Evolutionary conservation across 768 basidiomycete genomes (phyloP).

Genomic region (Hirschioporus abietinus): DNA sequence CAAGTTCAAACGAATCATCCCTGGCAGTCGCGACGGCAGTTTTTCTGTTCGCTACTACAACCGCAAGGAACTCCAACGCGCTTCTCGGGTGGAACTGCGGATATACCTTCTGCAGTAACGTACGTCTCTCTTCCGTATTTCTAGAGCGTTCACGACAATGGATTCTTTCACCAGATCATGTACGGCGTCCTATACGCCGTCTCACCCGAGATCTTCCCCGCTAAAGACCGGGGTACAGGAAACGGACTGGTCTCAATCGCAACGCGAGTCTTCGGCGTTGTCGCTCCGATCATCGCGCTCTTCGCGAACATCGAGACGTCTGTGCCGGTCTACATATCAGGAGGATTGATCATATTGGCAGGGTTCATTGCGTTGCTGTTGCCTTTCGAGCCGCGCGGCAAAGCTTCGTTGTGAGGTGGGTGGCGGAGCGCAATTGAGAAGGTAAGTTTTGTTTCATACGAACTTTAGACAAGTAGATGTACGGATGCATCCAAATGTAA

Average conservation of each 20-base stretch:
- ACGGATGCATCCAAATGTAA: no score
- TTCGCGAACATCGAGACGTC: constrained; percentile 60
- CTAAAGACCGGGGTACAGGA: constrained; percentile 69
- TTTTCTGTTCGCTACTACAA: constrained; percentile 72
- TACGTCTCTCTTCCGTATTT: constrained; percentile 21
- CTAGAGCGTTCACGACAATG: no score
- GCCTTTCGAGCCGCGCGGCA: constrained; percentile 74
- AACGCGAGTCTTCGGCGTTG: constrained; percentile 60
- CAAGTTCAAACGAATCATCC: constrained; percentile 31
- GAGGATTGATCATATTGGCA: constrained; percentile 54
- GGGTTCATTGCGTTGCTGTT: constrained; percentile 56
- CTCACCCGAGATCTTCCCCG: constrained; percentile 66
- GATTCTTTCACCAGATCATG: no score
- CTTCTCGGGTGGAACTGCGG: constrained; percentile 80
- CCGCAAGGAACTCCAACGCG: constrained; percentile 60
- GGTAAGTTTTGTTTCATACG: not conserved
- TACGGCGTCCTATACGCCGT: constrained; percentile 71
- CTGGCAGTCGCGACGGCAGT: constrained; percentile 59
- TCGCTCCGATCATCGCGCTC: constrained; percentile 68
- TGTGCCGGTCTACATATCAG: constrained; percentile 69
- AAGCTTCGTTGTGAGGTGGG: constrained; percentile 51
- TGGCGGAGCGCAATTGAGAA: not conserved
- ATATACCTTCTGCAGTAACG: constrained; percentile 59
- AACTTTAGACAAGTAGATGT: not conserved
- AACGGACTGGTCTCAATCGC: constrained; percentile 60